Percentiles rank a stretch among this genome's conserved stretches.
Evolutionary conservation across 257 asterid species (phyloP).

Genomic region (Capsicum rhomboideum): DNA sequence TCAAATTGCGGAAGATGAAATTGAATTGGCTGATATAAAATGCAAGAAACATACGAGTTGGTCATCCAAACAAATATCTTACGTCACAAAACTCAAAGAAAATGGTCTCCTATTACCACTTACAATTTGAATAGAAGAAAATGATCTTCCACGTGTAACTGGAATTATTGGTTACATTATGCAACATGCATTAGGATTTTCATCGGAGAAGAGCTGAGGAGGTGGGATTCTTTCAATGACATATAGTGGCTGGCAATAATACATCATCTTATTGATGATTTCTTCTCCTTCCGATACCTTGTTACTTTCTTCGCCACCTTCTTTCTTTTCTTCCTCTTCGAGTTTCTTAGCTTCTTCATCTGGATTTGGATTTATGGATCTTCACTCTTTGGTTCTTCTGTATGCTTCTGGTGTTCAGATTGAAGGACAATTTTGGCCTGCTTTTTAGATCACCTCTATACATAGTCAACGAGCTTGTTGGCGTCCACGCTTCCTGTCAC

Average conservation of each 20-base stretch:
- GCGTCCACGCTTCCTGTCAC: constrained; percentile 82
- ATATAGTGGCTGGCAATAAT: constrained; percentile 51
- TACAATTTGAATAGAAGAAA: background rate
- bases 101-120: background rate
- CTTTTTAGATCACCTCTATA: constrained; percentile 67
- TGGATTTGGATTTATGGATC: constrained; percentile 17
- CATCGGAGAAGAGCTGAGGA: constrained; percentile 83
- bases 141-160: background rate
- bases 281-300: background rate
- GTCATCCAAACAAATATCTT: background rate
- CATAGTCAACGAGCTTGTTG: constrained; percentile 63
- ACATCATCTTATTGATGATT: constrained; percentile 28
- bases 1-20: too few species aligned
- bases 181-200: constrained; percentile 86
- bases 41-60: background rate
- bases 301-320: constrained; percentile 10
- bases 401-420: constrained; percentile 26
- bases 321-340: background rate
- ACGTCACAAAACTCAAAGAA: background rate
- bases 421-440: constrained; percentile 74
- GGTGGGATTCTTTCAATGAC: constrained; percentile 66
- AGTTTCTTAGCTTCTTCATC: constrained; percentile 13
- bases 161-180: constrained; percentile 19
- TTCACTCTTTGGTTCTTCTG: constrained; percentile 35
- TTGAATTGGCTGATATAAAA: too few species aligned